Base-by-base conservation (phyloP, 2,329 filamentous ascomycete species). In the Ilyonectria mors-panacis region DNA sequence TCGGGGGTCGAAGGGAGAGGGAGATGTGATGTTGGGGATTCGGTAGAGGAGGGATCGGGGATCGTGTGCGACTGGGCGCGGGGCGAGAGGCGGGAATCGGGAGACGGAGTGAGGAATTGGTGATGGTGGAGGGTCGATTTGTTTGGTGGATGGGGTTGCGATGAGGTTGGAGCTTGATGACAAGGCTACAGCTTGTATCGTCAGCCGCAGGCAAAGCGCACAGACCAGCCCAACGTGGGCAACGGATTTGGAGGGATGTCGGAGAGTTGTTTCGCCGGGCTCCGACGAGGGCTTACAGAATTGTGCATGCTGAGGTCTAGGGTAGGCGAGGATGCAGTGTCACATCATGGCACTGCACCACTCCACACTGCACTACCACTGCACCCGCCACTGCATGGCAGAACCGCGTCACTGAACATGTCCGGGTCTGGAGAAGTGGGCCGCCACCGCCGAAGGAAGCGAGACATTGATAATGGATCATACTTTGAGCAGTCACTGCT, bases 141-240 rank as follows among this genome's bases (percentile, higher is more conserved):
- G 39, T 23, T 57, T 66, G 54, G 51, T 28, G 21, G 64, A 61
- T 70, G 69, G 47, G 70, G 66, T 71, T 74, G 73, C 68, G 73
- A 75, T 75, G 76, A 68, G 71, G 76, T 77, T 75, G 74, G 71
- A 78, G 76, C 76, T 78, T 70, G 71, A 73, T 72, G 72, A 71
- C 76, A 78, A 78, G 76, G 76, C 76, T 78, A 77, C 76, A 78
- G 76, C 76, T 78, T 71, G 76, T 77, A 76, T 78, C 76, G 76
- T 78, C 78, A 78, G 75, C 76, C 75, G 70, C 68, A 66, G 61
- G 30, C 54, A 57, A 65, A 51, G 44, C 55, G 74, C 74, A 75
- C 73, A 66, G 74, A 56, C 74, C 74, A 75, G 39, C 30, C 37
- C 28, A 56, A 63, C 56, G 51, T 66, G 61, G 69, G 66, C 65